Evolutionary conservation across 306 rosid species (phyloP), one percentile per base, ranked within the genome.

Genomic region (Rosa rugosa): DNA sequence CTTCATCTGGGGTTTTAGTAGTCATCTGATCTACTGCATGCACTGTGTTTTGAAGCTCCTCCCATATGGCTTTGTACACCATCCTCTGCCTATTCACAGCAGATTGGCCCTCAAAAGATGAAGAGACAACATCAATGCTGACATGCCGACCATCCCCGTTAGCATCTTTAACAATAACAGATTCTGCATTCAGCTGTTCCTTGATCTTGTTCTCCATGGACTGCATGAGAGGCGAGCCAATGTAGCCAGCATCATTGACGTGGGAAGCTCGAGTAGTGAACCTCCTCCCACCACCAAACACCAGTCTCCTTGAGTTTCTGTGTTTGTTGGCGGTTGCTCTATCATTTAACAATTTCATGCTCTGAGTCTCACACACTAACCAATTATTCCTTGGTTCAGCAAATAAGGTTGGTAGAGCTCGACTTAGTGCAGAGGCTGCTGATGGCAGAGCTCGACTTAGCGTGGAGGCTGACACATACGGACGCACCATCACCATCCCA

Each of bases 21-120:
- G 94, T 88, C 99, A 95, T 95, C 80, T 89, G 93, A 84, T 95
- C 99, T 81, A 95, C 99, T 8, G 99, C 99, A 75, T 95, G 99
- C 64, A 95, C 99, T 16, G 85, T 84, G 82, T 49, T 91, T 80
- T 94, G 97, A 76, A 94, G 98, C 88, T 94, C 98, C 87, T 94
- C 98, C 98, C 97, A 94, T 76, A 94, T 94, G 77, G 95, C 97
- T 80, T 91, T 94, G 83, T 92, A 94, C 64, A 94, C 97, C 99
- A 95, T 91, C 83, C 99, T 90, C 84, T 95, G 99, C 89, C 99
- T 87, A 75, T 88, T 95, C 38, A 92, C 99, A 17, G 93, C 97
- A 4, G 99, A 88, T 74, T 95, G 88, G 46, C 97, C 99, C 89
- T 94, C 99, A 11, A 95, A 95, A 23, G 95, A 84, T 50, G 89